A percentile compares a stretch with the other conserved stretches of the same genome.
phyloP scores from a whole-genome alignment of 1,284 basidiomycete genomes.

The Coriolopsis trogii region DNA sequence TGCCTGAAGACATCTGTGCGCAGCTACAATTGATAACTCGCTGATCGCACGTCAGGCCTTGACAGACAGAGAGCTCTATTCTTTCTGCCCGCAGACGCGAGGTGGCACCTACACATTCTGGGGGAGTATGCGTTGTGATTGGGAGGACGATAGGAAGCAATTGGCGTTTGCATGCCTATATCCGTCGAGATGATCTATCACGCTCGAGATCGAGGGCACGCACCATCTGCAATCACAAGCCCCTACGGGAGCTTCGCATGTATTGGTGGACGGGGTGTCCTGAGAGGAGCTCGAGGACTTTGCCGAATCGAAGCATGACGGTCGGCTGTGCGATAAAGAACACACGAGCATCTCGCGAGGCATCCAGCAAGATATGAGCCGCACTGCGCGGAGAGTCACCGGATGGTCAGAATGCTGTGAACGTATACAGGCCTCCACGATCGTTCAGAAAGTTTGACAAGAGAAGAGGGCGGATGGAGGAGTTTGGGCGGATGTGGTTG shows the following conservation, averaged over 20 bases:
- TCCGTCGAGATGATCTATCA: slow-evolving; percentile 1
- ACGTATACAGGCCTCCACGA: background rate
- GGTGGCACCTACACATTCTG: background rate
- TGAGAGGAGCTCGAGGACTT: background rate
- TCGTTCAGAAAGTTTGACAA: background rate
- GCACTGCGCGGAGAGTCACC: background rate
- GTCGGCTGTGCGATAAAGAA: background rate
- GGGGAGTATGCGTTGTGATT: background rate
- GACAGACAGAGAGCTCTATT: no score
- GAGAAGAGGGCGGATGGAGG: background rate
- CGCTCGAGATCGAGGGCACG: background rate
- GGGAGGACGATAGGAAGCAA: background rate
- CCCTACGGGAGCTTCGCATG: no score
- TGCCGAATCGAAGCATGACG: background rate
- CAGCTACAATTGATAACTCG: no score
- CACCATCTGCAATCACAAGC: background rate
- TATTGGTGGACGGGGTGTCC: background rate
- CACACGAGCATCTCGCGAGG: background rate
- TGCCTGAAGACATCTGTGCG: no score
- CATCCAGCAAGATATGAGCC: background rate
- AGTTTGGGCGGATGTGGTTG: background rate
- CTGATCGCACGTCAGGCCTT: no score
- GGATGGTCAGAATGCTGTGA: background rate
- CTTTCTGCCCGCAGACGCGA: no score
- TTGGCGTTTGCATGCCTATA: background rate